A percentile compares a stretch with the other conserved stretches of the same genome.
Evolutionary conservation across 805 yeast species (phyloP).

Genomic region (Wickerhamomyces bovis): DNA sequence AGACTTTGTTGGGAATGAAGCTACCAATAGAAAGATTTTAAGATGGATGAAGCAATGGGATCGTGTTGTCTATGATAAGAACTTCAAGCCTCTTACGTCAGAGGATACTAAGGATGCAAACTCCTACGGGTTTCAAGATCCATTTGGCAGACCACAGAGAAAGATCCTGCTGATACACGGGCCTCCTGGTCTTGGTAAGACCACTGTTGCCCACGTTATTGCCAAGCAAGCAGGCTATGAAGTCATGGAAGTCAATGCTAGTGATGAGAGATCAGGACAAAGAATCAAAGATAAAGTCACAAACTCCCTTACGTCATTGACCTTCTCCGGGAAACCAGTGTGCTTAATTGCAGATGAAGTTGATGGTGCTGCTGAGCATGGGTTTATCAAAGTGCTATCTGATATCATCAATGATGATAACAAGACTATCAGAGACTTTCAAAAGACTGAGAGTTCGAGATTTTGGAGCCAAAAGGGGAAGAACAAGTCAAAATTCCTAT

Average conservation of each 20-base stretch:
- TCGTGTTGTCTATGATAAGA: conserved; percentile 46
- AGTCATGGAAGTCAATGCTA: conserved; percentile 80
- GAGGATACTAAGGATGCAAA: conserved; percentile 3
- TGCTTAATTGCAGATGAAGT: conserved; percentile 87
- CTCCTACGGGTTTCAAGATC: conserved; percentile 30
- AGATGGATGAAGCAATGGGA: conserved; percentile 69
- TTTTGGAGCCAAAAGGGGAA: conserved; percentile 24
- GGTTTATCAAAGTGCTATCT: conserved; percentile 50
- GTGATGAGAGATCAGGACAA: conserved; percentile 67
- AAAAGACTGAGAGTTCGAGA: conserved; percentile 20
- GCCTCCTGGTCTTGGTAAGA: conserved; percentile 84
- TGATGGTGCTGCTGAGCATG: conserved; percentile 70
- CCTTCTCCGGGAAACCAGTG: conserved; percentile 67
- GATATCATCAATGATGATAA: conserved; percentile 57
- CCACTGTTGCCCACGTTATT: conserved; percentile 79
- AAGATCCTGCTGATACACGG: conserved; percentile 78
- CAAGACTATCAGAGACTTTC: conserved; percentile 37
- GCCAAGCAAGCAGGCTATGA: conserved; percentile 80
- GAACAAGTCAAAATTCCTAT: conserved; percentile 39
- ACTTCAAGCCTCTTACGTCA: conserved; percentile 25
- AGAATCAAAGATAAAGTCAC: conserved; percentile 46
- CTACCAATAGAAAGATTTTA: conserved; percentile 50
- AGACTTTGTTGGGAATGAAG: conserved; percentile 66
- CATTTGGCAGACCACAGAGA: conserved; percentile 50
- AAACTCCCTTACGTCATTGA: conserved; percentile 60